Evolutionary conservation across 495 filamentous ascomycete genomes (phyloP), one percentile per base, ranked within the genome.

Genomic region (Podospora australis): DNA sequence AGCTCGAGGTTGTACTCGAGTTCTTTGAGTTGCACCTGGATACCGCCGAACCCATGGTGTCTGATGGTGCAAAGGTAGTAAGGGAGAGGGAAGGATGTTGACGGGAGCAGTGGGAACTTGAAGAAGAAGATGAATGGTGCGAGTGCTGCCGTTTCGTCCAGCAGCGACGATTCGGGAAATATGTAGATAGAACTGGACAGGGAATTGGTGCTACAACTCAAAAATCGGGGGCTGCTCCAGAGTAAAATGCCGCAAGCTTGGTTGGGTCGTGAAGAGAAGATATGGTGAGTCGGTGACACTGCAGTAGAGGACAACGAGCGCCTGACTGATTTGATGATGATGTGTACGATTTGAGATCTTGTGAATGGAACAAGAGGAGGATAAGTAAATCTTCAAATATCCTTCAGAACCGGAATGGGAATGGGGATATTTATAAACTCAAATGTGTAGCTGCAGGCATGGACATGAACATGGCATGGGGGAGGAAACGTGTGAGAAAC

Each of bases 21-120:
- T 19, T 36, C 11, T 44, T 49, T 29, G 46, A 49, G 2, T 47
- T 54, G 22, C 59, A 62, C 41, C 55, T 46, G 4, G 59, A 62
- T n/a, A 62, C 40, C 8, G 55, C 50, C 6, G 55, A 54, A 13
- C 59, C 59, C 59, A 62, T 62, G 13, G 30, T 45, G 47, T 21
- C 10, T 19, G 30, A 2, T 39, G 3, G 28, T 19, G 29, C 19
- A 14, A 26, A n/a, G 6, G 32, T n/a, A 16, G 28, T 20, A 10
- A 26, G 17, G 10, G 4, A 19, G 9, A 35, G 11, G 24, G 28
- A 34, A 11, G 7, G 32, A 30, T 17, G 28, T 16, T 17, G 24
- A 20, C 4, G 6, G 23, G 13, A 28, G 16, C 21, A 20, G 21
- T 20, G 17, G 38, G 20, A 4, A 21, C 5, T 19, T 22, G 23